Base-by-base conservation (phyloP, 2,329 filamentous ascomycete species). In the Pyrenophora tritici-repentis region DNA sequence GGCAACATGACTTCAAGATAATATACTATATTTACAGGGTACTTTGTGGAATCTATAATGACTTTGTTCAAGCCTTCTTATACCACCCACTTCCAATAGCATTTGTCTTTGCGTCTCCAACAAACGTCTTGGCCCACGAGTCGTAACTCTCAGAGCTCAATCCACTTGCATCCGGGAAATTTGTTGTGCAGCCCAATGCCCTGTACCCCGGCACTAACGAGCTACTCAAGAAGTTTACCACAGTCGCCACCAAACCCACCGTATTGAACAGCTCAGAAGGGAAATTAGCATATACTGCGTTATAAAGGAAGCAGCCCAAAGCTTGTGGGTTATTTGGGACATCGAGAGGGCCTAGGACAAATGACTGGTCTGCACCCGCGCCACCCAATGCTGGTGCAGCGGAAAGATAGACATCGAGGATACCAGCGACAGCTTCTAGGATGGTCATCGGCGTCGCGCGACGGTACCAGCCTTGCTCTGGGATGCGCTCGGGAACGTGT, bases 401-500 rank as follows among this genome's bases (percentile, higher is more conserved):
- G 16, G 53, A 55, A 7, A 61, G 53, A 14, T 61, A 62, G 1
- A 62, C 59, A 35, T 62, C 59, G 8, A 62, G 43, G 22, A 63
- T 63, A 6, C 58, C 58, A 7, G 38, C 56, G 16, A 54, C 54
- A 9, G 58, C 60, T 38, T 61, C 60, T 14, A 41, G 31, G 8
- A 63, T 24, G 0, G 58, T 61, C 60, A 63, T 63, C 20, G 57
- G 58, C 14, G 54, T 58, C 6, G 38, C 44, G 37, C 60, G 60
- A 16, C 62, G 60, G 45, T 65, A 65, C 62, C 60, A 65, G 29
- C 56, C 56, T 17, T 47, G 34, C 33, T 56, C 54, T 6, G 62
- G 62, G 6, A 61, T 62, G 22, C 56, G 60, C 36, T 63, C 62
- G 14, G 60, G 62, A 2, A 62, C 59, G 18, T 59, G 51, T 4